Conservation (phyloP, 768 basidiomycete genomes). For the Cubamyces lactineus region DNA sequence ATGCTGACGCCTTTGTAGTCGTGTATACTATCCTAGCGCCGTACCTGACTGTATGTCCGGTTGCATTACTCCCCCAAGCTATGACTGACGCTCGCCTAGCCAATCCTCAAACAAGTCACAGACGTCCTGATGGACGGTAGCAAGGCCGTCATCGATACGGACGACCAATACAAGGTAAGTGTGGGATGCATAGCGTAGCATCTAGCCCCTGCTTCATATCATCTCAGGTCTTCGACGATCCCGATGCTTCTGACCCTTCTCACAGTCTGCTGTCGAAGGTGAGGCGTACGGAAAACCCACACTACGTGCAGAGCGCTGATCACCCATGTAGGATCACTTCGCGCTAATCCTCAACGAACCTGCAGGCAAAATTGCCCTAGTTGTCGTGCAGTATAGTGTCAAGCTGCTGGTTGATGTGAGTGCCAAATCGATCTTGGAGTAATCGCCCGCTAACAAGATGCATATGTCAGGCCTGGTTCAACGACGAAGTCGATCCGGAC, state of each 20-base stretch:
- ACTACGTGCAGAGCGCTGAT: background rate
- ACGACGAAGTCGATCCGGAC: conserved; percentile 48
- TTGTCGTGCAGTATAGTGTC: conserved; percentile 66
- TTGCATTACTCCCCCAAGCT: background rate
- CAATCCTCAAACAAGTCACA: conserved; percentile 61
- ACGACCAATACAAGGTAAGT: conserved; percentile 66
- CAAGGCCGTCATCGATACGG: conserved; percentile 68
- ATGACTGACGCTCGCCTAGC: conserved; percentile 39
- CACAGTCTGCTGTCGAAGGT: conserved; percentile 76
- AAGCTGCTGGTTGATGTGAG: conserved; percentile 57
- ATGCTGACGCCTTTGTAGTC: conserved; percentile 37
- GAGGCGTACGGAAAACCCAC: background rate
- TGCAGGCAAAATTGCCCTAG: conserved; percentile 70
- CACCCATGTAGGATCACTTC: conserved; percentile 61
- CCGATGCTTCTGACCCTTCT: conserved; percentile 70
- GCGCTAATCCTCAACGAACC: conserved; percentile 73
- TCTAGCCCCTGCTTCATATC: background rate
- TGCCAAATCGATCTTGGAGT: background rate
- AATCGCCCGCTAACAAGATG: background rate
- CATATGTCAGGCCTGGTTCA: conserved; percentile 49
- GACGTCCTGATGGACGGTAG: conserved; percentile 61
- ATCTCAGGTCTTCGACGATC: conserved; percentile 63
- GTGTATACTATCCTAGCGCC: conserved; percentile 72
- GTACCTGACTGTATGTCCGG: conserved; percentile 52
- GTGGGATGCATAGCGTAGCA: background rate